phyloP scores from a whole-genome alignment of 768 basidiomycete species.

The Lyophyllum decastes region DNA sequence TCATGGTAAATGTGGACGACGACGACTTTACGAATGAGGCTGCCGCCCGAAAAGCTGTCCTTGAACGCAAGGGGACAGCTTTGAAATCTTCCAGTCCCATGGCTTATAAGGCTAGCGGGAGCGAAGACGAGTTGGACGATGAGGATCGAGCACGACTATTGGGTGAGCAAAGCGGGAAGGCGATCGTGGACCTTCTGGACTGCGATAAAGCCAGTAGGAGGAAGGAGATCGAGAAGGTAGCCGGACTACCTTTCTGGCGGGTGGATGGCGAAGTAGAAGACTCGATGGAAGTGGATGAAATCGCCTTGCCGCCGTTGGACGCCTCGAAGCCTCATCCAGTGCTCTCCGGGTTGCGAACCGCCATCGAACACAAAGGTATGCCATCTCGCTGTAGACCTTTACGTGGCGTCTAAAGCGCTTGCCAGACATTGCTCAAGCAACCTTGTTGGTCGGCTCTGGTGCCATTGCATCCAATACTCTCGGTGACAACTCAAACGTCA shows the following conservation, averaged over 20 bases:
- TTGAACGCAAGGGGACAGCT: slow-evolving; percentile 20
- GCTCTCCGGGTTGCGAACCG: slow-evolving; percentile 30
- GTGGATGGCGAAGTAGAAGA: slow-evolving; percentile 8
- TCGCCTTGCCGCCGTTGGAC: slow-evolving; percentile 8
- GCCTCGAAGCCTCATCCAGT: slow-evolving; percentile 21
- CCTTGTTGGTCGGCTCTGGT: slow-evolving; percentile 43
- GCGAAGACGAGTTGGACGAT: slow-evolving; percentile 29
- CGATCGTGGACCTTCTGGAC: slow-evolving; percentile 45
- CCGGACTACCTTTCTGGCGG: slow-evolving; percentile 34
- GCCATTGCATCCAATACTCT: slow-evolving; percentile 34
- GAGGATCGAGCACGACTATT: slow-evolving; percentile 37
- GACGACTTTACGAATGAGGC: slow-evolving; percentile 42
- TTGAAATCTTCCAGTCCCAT: slow-evolving; percentile 21
- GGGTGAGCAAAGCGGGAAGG: slow-evolving; percentile 42
- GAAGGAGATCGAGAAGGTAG: slow-evolving; percentile 22
- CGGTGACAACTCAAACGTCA: slow-evolving; percentile 26
- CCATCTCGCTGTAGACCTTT: not conserved
- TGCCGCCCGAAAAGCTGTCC: slow-evolving; percentile 39
- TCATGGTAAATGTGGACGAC: slow-evolving; percentile 29
- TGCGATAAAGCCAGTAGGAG: slow-evolving; percentile 35
- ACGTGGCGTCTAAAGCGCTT: slow-evolving; percentile 1
- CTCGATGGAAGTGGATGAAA: slow-evolving; percentile 15
- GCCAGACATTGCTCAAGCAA: slow-evolving; percentile 41
- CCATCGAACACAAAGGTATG: slow-evolving; percentile 35
- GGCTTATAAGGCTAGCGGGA: slow-evolving; percentile 10